A percentile compares a stretch with the other conserved stretches of the same genome.
phyloP scores from a whole-genome alignment of 768 basidiomycete genomes.

The Favolaschia claudopus region DNA sequence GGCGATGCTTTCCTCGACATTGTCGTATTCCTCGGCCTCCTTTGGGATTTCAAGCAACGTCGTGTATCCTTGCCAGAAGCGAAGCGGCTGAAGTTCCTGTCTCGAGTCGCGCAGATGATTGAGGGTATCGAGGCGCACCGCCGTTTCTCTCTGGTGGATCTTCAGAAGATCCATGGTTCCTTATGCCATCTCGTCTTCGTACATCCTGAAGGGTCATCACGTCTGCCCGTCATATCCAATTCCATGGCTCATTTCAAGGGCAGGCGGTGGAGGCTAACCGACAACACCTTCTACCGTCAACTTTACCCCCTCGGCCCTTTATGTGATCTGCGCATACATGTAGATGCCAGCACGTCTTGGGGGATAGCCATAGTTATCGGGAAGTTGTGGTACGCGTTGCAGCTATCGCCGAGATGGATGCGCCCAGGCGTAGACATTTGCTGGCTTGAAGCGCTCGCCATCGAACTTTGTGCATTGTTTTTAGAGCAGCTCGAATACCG shows the following conservation, averaged over 20 bases:
- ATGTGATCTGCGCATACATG: no score
- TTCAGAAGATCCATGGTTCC: not conserved
- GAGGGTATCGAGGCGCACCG: not conserved
- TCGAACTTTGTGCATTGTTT: no score
- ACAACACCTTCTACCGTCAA: no score
- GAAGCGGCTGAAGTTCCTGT: slow-evolving; percentile 34
- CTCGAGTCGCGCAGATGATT: not conserved
- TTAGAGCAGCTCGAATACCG: no score
- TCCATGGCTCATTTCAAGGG: not conserved
- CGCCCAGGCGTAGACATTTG: no score
- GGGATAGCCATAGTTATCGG: no score
- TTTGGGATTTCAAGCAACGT: slow-evolving; percentile 33
- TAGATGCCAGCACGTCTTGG: no score
- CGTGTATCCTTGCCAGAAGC: slow-evolving; percentile 32
- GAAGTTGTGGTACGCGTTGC: no score
- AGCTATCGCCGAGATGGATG: no score
- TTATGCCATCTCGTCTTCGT: not conserved
- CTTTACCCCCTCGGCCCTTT: no score
- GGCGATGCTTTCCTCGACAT: slow-evolving; percentile 23
- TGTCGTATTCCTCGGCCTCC: slow-evolving; percentile 35
- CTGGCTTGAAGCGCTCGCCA: no score
- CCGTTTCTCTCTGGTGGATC: not conserved
- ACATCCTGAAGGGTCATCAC: not conserved
- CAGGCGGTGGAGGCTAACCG: no score
- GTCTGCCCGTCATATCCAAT: not conserved